phyloP scores from a whole-genome alignment of 495 filamentous ascomycete genomes.

The Chaetomidium leptoderma region DNA sequence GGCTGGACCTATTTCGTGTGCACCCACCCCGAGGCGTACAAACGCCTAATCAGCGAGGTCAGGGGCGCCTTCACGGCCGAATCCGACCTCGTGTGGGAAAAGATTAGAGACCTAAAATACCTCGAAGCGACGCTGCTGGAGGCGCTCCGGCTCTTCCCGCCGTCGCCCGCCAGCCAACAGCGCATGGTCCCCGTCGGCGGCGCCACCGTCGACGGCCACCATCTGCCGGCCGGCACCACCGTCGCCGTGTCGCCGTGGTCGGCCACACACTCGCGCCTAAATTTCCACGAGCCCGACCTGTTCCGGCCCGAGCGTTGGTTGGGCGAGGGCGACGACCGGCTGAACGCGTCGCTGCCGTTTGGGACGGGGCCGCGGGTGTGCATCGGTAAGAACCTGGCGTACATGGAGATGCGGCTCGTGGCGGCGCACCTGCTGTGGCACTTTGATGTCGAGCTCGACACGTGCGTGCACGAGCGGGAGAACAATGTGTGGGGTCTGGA shows the following conservation, averaged over 20 bases:
- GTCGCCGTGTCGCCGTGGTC: conserved; percentile 32
- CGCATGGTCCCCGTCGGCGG: conserved; percentile 30
- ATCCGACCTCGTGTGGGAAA: conserved; percentile 45
- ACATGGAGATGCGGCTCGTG: conserved; percentile 48
- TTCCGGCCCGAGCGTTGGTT: conserved; percentile 48
- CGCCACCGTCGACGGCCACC: conserved; percentile 30
- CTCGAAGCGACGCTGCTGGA: conserved; percentile 47
- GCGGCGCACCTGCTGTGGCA: conserved; percentile 48
- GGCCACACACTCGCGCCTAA: conserved; percentile 25
- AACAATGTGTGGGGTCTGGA: background rate
- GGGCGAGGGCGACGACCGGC: conserved; percentile 40
- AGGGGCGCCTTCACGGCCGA: conserved; percentile 38
- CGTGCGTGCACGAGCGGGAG: background rate
- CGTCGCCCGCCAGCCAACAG: conserved; percentile 32
- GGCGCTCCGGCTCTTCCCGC: conserved; percentile 39
- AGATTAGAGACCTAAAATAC: conserved; percentile 35
- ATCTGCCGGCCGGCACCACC: conserved; percentile 28
- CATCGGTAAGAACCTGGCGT: conserved; percentile 52
- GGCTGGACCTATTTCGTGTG: conserved; percentile 51
- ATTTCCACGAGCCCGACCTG: conserved; percentile 21
- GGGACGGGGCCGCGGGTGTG: conserved; percentile 51
- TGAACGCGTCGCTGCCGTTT: conserved; percentile 50
- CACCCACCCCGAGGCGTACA: conserved; percentile 37
- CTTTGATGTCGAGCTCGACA: conserved; percentile 43
- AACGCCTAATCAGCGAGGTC: conserved; percentile 41